Conservation (phyloP, 2,329 filamentous ascomycete genomes). For the Diaporthe batatas region DNA sequence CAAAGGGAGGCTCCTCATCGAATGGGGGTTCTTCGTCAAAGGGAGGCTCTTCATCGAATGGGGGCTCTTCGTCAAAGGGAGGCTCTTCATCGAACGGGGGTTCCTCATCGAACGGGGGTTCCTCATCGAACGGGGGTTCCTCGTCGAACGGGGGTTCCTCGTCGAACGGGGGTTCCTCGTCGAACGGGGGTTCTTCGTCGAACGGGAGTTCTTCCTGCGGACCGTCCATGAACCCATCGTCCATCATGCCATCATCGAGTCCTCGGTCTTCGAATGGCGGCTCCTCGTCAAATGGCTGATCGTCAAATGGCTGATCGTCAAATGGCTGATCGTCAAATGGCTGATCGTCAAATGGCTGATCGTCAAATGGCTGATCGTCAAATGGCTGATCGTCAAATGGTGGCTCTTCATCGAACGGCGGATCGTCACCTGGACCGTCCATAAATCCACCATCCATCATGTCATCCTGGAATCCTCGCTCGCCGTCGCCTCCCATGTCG, state of each 20-base stretch:
- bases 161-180: not conserved
- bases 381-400: not conserved
- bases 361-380: not conserved
- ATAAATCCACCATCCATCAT: not conserved
- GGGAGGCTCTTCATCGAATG: not conserved
- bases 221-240: not conserved
- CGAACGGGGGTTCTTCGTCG: not conserved
- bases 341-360: not conserved
- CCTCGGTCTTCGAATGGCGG: not conserved
- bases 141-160: not conserved
- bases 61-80: not conserved
- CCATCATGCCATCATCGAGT: not conserved
- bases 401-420: not conserved
- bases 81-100: not conserved
- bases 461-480: not conserved
- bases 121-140: not conserved
- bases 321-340: not conserved
- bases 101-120: not conserved
- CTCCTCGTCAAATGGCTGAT: not conserved
- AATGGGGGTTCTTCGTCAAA: not conserved
- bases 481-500: not conserved
- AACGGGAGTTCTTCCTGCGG: not conserved
- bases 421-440: not conserved
- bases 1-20: not conserved
- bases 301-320: not conserved